Base-by-base conservation (phyloP, 1,139 yeast genomes). In the Saccharomyces hybrid region DNA sequence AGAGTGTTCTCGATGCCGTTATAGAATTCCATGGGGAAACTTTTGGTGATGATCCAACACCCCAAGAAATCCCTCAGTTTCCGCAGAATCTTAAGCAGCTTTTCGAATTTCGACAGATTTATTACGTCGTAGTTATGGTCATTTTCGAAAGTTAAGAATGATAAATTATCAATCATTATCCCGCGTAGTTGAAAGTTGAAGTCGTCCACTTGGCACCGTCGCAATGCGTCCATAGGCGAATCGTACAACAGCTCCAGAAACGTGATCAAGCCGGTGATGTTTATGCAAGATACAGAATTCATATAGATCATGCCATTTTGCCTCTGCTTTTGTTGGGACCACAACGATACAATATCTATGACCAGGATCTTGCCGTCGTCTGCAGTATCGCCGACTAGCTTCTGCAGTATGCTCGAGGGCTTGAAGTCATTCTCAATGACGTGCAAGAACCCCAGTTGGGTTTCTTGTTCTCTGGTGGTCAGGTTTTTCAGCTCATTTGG, bases 141-240 rank as follows among this genome's bases (percentile, higher is more conserved):
- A 24, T 19, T 38, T 38, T 38, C 44, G 19, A 38, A 38, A 28
- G 59, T 59, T 2, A 59, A 60, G 48, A 65, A 66, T 0, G 71
- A 67, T 8, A 68, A 46, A 53, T 68, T 68, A 54, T 68, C 72
- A 4, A 68, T 62, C 4, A 68, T 55, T 16, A 68, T 61, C 6
- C 70, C 69, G 2, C 59, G 52, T 46, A 67, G 52, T 49, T 61
- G 66, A 7, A 48, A 52, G 42, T 58, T 48, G n/a, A 50, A 34
- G 24, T 51, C 56, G 19, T 46, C 50, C n/a, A 46, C 24, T 14
- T 56, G 57, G 52, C 67, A 65, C 42, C 64, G 56, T 16, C 55
- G 54, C 48, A 66, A 51, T 3, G 69, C 63, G 9, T 56, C 59
- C 46, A 31, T 53, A 2, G 71, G 71, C 9, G 57, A 53, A 6